phyloP scores from a whole-genome alignment of 352 stramenopile genomes.

The Phytophthora melonis region DNA sequence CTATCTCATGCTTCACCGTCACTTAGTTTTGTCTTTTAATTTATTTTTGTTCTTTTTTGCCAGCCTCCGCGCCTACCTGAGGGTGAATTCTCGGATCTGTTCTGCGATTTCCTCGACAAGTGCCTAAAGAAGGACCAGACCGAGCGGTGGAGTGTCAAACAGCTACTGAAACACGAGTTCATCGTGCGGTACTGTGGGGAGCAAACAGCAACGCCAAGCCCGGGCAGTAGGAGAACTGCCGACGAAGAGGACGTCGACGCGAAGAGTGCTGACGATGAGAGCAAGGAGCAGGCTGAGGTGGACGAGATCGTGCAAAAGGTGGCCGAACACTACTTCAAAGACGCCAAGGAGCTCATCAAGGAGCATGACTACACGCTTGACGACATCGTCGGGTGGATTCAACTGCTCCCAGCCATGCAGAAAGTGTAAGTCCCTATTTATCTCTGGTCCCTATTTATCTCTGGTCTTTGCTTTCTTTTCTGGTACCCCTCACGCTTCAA shows the following conservation, averaged over 20 bases:
- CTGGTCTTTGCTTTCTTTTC: too few species aligned
- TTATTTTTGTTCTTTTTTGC: conserved; percentile 1
- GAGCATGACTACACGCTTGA: conserved; percentile 76
- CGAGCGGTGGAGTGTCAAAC: conserved; percentile 84
- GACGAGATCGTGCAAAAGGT: conserved; percentile 85
- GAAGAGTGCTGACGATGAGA: conserved; percentile 49
- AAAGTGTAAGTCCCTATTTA: conserved; percentile 58
- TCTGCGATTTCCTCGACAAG: conserved; percentile 84
- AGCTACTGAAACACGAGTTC: conserved; percentile 82
- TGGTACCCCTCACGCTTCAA: too few species aligned
- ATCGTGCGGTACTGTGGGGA: conserved; percentile 53
- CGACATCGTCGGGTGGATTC: conserved; percentile 81
- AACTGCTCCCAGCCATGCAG: conserved; percentile 82
- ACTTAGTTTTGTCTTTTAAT: not conserved
- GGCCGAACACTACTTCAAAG: conserved; percentile 81
- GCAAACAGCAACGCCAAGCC: conserved; percentile 19
- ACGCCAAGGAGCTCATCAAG: conserved; percentile 77
- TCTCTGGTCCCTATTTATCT: not conserved
- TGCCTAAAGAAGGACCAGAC: conserved; percentile 84
- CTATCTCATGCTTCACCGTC: too few species aligned
- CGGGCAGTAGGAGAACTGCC: conserved; percentile 14
- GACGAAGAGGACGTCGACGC: conserved; percentile 39
- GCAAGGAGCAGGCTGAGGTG: conserved; percentile 77
- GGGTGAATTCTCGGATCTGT: conserved; percentile 77
- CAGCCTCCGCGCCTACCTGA: conserved; percentile 70